These are phyloP conservation scores for Mimosa bimucronata DNA, from an alignment of 306 rosid species.

Conservation along the genomic window DNA sequence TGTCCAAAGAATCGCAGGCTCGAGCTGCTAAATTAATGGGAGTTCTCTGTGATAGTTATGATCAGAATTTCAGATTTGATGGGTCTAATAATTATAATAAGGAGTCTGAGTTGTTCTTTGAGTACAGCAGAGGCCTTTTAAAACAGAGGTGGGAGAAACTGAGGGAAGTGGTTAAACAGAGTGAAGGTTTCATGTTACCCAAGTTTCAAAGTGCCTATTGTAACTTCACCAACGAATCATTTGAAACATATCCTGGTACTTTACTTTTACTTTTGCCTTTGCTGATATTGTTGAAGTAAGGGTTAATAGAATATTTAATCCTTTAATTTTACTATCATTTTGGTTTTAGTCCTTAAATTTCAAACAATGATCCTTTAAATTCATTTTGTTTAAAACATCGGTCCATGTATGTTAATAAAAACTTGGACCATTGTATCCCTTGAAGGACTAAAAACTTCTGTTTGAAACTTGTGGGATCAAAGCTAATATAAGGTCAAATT, in stretches of 20 bases:
- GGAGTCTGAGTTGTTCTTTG: constrained; percentile 12
- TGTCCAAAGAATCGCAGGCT: constrained; percentile 87
- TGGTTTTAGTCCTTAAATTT: too few species aligned
- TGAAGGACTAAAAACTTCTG: too few species aligned
- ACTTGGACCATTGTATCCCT: too few species aligned
- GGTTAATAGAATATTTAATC: too few species aligned
- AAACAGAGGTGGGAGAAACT: constrained; percentile 70
- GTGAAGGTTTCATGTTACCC: constrained; percentile 45
- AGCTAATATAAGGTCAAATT: too few species aligned
- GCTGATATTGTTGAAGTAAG: not conserved
- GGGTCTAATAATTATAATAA: not conserved
- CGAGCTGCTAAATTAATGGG: constrained; percentile 71
- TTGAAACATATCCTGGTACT: constrained; percentile 62
- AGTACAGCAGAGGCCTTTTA: constrained; percentile 45
- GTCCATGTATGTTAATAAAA: too few species aligned
- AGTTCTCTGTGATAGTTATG: not conserved
- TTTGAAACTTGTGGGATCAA: too few species aligned
- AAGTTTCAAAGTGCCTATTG: constrained; percentile 49
- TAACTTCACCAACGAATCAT: constrained; percentile 49
- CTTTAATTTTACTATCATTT: too few species aligned
- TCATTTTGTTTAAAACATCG: too few species aligned
- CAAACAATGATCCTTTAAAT: too few species aligned
- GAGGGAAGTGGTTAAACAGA: constrained; percentile 41
- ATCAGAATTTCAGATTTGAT: not conserved
- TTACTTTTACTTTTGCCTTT: not conserved